phyloP scores from a whole-genome alignment of 345 rosid genomes.

The Rhodamnia argentea region DNA sequence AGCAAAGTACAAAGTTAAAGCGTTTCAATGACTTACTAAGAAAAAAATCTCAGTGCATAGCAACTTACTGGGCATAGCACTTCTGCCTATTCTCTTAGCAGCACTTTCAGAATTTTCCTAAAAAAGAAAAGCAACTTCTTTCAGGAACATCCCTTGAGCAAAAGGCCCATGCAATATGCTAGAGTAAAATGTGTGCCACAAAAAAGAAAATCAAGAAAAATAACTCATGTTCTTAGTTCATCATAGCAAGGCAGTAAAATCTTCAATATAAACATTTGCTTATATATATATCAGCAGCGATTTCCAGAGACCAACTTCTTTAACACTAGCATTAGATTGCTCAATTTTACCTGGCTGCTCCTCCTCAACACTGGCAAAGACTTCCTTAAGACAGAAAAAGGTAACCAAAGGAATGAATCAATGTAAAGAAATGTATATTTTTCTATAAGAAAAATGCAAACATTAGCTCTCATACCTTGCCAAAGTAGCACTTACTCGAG shows the following conservation, averaged over 20 bases:
- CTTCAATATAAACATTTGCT: not conserved
- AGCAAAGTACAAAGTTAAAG: conserved; percentile 5
- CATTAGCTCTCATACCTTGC: conserved; percentile 23
- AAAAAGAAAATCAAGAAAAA: not conserved
- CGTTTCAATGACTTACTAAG: not conserved
- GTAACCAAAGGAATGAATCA: conserved; percentile 1
- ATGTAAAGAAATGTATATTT: not conserved
- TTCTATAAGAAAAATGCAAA: not conserved
- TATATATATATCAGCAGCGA: not conserved
- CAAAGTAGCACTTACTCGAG: conserved; percentile 1
- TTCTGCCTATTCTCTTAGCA: conserved; percentile 10
- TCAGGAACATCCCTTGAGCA: not conserved
- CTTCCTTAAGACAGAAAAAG: conserved; percentile 35
- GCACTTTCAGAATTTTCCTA: conserved; percentile 22
- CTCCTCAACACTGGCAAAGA: conserved; percentile 26
- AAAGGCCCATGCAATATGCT: not conserved
- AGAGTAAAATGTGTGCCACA: not conserved
- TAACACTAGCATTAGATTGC: not conserved
- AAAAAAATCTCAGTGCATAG: not conserved
- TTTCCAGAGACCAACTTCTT: not conserved
- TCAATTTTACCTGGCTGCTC: conserved; percentile 13
- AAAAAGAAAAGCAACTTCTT: not conserved
- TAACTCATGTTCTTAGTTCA: not conserved
- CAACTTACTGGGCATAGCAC: conserved; percentile 13
- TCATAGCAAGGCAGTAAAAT: not conserved